Conservation (phyloP, 345 rosid genomes). For the Pseudoturritis turrita region DNA sequence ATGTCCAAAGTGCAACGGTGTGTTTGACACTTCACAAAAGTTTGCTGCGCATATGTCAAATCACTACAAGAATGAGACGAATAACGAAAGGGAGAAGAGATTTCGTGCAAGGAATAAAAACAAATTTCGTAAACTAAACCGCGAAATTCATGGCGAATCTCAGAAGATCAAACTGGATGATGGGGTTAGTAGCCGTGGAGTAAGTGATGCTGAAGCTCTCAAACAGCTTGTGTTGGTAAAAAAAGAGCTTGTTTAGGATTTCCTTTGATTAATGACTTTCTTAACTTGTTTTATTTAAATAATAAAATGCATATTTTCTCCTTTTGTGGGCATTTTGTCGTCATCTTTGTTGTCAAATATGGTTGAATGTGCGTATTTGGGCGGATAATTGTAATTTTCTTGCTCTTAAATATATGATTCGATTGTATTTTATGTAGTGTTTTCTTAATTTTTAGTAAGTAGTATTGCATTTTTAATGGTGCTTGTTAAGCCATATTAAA, state of each 20-base stretch:
- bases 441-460: not conserved
- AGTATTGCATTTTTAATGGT: not conserved
- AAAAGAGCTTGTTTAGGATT: not conserved
- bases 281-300: not conserved
- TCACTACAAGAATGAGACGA: conserved; percentile 17
- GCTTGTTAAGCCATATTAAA: not conserved
- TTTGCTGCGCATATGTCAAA: conserved; percentile 17
- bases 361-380: not conserved
- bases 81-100: not conserved
- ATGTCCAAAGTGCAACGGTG: conserved; percentile 9
- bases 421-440: not conserved
- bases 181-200: not conserved
- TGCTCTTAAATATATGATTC: not conserved
- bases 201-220: not conserved
- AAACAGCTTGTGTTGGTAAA: not conserved
- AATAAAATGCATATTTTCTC: not conserved
- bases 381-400: not conserved
- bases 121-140: not conserved
- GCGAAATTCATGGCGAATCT: not conserved
- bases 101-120: conserved; percentile 5
- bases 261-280: not conserved
- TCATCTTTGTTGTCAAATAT: not conserved
- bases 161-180: not conserved
- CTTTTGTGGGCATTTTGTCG: not conserved
- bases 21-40: conserved; percentile 20